Evolutionary conservation across 2,329 filamentous ascomycete species (phyloP).

Genomic region (Thyridium curvatum): DNA sequence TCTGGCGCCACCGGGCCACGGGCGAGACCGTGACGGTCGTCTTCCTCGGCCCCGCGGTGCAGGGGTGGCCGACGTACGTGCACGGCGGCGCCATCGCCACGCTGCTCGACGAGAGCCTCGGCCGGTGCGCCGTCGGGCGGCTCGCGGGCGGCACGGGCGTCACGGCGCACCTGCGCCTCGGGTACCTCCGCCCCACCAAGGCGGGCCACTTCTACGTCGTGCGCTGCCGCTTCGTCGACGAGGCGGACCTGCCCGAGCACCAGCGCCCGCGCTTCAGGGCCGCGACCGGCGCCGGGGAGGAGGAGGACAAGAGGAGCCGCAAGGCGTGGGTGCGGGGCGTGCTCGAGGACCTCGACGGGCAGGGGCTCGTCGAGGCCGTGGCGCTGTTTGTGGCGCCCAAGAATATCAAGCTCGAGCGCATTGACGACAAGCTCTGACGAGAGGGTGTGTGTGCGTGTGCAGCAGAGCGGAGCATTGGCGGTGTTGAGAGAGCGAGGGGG

Average conservation of each 20-base stretch:
- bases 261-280: too few species aligned
- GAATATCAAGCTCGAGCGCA: slow-evolving; percentile 23
- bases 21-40: slow-evolving; percentile 57
- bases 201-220: slow-evolving; percentile 60
- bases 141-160: slow-evolving; percentile 45
- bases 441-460: neutral
- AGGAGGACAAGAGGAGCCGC: slow-evolving; percentile 26
- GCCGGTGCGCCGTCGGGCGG: slow-evolving; percentile 49
- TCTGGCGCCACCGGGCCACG: slow-evolving; percentile 56
- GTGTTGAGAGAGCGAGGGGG: too few species aligned
- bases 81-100: slow-evolving; percentile 68
- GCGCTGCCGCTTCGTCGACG: slow-evolving; percentile 35
- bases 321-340: slow-evolving; percentile 48
- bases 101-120: slow-evolving; percentile 62
- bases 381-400: slow-evolving; percentile 54
- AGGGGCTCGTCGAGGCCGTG: slow-evolving; percentile 50
- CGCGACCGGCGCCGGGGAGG: too few species aligned
- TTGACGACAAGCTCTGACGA: slow-evolving; percentile 9
- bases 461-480: too few species aligned
- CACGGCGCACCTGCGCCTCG: slow-evolving; percentile 51
- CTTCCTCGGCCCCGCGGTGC: slow-evolving; percentile 57
- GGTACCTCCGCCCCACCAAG: slow-evolving; percentile 55
- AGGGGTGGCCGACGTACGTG: slow-evolving; percentile 65
- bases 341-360: slow-evolving; percentile 49
- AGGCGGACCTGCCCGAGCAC: slow-evolving; percentile 14